Evolutionary conservation across 108 stramenopile species (phyloP).

Genomic region (Aurantiochytrium sp.): DNA sequence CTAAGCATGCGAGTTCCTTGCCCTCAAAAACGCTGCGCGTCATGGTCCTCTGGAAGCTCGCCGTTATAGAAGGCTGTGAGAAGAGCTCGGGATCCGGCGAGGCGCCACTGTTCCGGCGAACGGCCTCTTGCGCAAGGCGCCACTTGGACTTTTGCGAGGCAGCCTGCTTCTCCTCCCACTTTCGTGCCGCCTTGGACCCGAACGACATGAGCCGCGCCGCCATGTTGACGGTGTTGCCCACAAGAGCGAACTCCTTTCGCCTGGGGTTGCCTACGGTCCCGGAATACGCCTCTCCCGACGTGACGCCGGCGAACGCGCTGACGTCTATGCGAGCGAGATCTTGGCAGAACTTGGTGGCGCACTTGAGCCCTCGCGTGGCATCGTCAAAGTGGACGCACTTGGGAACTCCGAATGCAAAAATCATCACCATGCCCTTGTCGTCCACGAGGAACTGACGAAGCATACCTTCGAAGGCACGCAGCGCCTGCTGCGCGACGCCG

Average conservation of each 20-base stretch:
- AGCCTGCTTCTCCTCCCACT: background rate
- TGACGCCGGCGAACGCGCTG: slow-evolving; percentile 28
- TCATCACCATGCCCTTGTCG: slow-evolving; percentile 49
- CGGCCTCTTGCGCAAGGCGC: background rate
- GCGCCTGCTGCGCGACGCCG: slow-evolving; percentile 37
- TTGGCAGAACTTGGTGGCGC: background rate
- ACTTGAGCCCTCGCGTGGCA: background rate
- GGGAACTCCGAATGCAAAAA: slow-evolving; percentile 41
- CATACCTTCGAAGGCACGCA: slow-evolving; percentile 34
- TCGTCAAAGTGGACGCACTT: slow-evolving; percentile 27
- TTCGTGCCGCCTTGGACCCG: background rate
- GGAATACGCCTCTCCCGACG: slow-evolving; percentile 43
- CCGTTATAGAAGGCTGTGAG: no score
- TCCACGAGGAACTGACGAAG: slow-evolving; percentile 48
- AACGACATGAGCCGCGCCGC: slow-evolving; percentile 47
- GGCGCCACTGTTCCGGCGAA: no score
- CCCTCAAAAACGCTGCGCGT: no score
- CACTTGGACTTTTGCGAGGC: background rate
- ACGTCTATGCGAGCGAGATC: background rate
- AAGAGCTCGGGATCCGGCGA: no score
- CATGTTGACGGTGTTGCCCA: slow-evolving; percentile 45
- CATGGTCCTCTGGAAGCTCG: no score
- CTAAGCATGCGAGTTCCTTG: no score
- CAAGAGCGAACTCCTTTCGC: slow-evolving; percentile 42
- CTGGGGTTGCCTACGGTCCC: slow-evolving; percentile 34